Percentiles rank a stretch among this genome's conserved stretches.
phyloP scores from a whole-genome alignment of 305 asterid species.

The Fraxinus xanthoxyloides region DNA sequence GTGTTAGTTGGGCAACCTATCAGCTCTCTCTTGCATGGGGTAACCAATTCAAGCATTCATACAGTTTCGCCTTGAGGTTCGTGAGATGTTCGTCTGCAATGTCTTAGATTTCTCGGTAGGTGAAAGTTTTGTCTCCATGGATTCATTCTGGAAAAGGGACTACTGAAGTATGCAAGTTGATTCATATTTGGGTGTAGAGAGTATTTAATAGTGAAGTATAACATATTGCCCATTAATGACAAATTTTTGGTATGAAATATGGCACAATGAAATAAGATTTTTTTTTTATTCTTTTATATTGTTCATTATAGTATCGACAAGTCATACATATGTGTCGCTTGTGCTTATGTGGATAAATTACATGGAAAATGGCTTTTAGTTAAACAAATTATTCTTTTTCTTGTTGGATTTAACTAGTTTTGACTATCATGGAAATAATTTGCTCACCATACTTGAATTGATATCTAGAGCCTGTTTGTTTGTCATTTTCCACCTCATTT shows the following conservation, averaged over 20 bases:
- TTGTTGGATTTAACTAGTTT: no score
- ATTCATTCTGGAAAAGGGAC: neutral
- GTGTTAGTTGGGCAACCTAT: neutral
- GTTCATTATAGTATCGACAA: neutral
- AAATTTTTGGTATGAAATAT: neutral
- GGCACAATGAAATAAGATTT: neutral
- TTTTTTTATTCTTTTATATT: neutral
- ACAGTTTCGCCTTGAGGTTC: neutral
- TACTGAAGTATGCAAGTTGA: neutral
- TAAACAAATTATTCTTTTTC: neutral
- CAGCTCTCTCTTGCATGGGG: neutral
- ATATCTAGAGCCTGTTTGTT: no score
- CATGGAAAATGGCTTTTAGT: neutral
- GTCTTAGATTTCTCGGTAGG: neutral
- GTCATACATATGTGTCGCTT: neutral
- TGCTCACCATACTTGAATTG: neutral
- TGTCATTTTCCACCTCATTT: no score
- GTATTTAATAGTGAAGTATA: neutral
- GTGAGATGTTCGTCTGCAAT: neutral
- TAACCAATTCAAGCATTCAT: neutral
- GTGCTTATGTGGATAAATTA: neutral
- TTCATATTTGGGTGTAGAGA: neutral
- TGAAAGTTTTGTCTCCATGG: neutral
- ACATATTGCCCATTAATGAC: neutral
- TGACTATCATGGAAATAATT: neutral